Evolutionary conservation across 1,284 basidiomycete species (phyloP).

Genomic region (Sporisorium iseilematis-ciliati): DNA sequence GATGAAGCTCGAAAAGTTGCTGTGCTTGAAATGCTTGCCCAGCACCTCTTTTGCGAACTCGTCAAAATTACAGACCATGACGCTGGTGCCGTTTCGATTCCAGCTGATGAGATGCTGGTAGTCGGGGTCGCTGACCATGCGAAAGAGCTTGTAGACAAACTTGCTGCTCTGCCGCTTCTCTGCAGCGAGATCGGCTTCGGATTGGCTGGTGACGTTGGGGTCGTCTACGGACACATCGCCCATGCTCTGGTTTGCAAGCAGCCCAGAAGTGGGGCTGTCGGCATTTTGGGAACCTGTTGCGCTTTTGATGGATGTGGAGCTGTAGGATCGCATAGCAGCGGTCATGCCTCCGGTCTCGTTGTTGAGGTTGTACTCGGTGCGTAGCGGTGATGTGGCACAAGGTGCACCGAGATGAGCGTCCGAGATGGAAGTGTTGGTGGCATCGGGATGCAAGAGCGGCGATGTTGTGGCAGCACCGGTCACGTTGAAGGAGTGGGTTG

Average conservation of each 20-base stretch:
- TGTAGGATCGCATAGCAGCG: conserved; percentile 41
- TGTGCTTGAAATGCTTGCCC: conserved; percentile 71
- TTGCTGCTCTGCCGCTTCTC: conserved; percentile 57
- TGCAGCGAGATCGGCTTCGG: conserved; percentile 47
- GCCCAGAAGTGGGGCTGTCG: conserved; percentile 40
- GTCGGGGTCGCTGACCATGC: conserved; percentile 62
- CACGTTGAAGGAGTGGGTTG: conserved; percentile 10
- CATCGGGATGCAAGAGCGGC: conserved; percentile 34
- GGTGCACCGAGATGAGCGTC: conserved; percentile 29
- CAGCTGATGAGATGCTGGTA: conserved; percentile 63
- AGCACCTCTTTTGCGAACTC: conserved; percentile 68
- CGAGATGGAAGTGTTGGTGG: neutral
- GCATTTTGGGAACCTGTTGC: conserved; percentile 39
- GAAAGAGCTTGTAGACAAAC: conserved; percentile 64
- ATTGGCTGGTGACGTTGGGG: conserved; percentile 36
- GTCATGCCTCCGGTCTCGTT: conserved; percentile 18
- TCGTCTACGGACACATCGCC: conserved; percentile 45
- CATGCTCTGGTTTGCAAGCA: conserved; percentile 30
- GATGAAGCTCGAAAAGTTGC: conserved; percentile 87
- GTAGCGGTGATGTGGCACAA: conserved; percentile 31
- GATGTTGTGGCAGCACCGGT: conserved; percentile 10
- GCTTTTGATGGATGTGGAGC: conserved; percentile 44
- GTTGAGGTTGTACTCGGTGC: conserved; percentile 31
- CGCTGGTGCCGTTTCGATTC: conserved; percentile 58
- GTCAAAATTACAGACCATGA: conserved; percentile 66